Base-by-base conservation (phyloP, 2,329 filamentous ascomycete genomes). In the Aspergillus nomiae region DNA sequence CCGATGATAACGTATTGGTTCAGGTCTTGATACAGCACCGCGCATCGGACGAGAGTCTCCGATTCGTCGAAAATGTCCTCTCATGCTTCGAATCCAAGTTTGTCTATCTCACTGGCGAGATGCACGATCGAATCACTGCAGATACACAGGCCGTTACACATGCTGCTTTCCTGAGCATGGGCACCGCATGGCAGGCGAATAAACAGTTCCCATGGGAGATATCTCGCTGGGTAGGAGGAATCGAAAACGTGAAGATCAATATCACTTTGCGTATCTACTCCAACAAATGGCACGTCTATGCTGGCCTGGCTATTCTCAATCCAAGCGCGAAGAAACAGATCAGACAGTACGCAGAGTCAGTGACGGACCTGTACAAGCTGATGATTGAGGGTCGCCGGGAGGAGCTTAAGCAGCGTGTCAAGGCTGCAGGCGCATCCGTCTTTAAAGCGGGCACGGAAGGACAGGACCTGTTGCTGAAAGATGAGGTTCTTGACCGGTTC, bases 241-340 rank as follows among this genome's bases (percentile, higher is more conserved):
- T 99, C 73, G 95, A 99, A 79, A 99, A 99, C 77, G 94, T 98
- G 72, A 99, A 99, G 82, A 97, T 98, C 82, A 99, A 99, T 81
- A 89, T 98, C 70, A 98, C 93, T 70, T 83, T 99, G 69, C 93
- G 95, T 71, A 98, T 99, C 81, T 99, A 98, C 82, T 90, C 90
- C 64, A 96, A 97, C 79, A 99, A 98, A 79, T 99, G 96, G 96
- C 96, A 99, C 82, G 95, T 99, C 62, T 99, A 99, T 78, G 95
- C 95, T 24, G 95, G 95, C 0, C 89, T 99, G 10, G 95, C 96
- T 12, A 99, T 99, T 74, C 86, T 99, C 63, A 99, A 99, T 77
- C 95, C 95, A 0, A 90, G 93, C 63, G 95, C 95, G 4, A 91
- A 91, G 77, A 86, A 90, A 77, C 95, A 99, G 80, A 98, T 99